Conservation (phyloP, 306 rosid genomes). For the Cucumis melo region DNA sequence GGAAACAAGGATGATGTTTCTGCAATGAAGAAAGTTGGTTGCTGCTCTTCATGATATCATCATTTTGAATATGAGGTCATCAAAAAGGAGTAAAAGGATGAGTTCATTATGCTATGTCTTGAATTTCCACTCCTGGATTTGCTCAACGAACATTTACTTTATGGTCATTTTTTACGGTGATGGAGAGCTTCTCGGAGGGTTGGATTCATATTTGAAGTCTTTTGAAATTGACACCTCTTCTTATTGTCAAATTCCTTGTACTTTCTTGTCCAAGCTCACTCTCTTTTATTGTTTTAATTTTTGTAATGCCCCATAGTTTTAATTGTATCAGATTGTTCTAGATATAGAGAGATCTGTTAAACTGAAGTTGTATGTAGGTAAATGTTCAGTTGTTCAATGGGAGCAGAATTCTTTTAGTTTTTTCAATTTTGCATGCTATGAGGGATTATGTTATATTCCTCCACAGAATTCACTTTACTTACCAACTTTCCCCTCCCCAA, state of each 20-base stretch:
- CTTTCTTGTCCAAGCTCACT: neutral
- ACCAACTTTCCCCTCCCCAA: neutral
- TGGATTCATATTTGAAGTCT: slow-evolving; percentile 1
- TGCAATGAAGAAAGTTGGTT: slow-evolving; percentile 34
- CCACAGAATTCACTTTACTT: neutral
- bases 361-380: slow-evolving; percentile 3
- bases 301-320: slow-evolving; percentile 7
- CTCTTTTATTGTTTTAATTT: neutral
- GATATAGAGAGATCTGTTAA: slow-evolving; percentile 4
- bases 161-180: slow-evolving; percentile 3
- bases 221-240: neutral
- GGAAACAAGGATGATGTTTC: slow-evolving; percentile 52
- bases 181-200: slow-evolving; percentile 7
- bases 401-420: neutral
- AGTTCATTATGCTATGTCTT: neutral
- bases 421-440: neutral
- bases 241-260: neutral
- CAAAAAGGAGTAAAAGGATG: neutral
- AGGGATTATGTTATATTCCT: neutral
- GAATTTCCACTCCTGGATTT: slow-evolving; percentile 4
- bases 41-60: slow-evolving; percentile 35
- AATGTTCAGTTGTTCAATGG: slow-evolving; percentile 7
- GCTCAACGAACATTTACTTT: neutral
- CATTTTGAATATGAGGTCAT: neutral
- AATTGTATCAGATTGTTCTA: slow-evolving; percentile 6